These are phyloP conservation scores for Perkinsus olseni DNA, from an alignment of 169 alveolate species.

Conservation along the genomic window DNA sequence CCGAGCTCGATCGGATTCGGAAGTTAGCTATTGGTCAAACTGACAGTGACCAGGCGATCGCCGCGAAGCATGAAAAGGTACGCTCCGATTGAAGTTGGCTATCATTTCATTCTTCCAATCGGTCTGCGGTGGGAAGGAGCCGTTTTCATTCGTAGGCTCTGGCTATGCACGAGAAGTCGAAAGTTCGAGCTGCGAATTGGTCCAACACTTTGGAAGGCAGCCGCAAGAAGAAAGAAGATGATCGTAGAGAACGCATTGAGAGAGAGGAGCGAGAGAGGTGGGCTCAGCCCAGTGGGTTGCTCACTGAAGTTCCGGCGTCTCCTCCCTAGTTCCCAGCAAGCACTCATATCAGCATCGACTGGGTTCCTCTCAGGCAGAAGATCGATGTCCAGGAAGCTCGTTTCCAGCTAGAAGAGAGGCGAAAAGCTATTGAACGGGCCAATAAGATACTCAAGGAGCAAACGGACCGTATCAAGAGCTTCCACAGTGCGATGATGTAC, in stretches of 20 bases:
- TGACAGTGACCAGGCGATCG: background rate
- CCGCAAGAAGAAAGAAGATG: background rate
- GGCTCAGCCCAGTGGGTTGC: background rate
- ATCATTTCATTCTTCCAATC: too few species aligned
- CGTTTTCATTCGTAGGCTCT: background rate
- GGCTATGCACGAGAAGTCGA: background rate
- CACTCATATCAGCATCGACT: background rate
- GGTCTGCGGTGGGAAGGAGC: background rate
- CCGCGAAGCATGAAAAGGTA: background rate
- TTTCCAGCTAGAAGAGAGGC: background rate
- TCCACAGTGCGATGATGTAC: conserved; percentile 10
- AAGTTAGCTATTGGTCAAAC: background rate
- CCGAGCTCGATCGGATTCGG: background rate
- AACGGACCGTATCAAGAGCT: conserved; percentile 2
- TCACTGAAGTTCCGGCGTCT: too few species aligned
- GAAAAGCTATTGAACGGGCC: conserved; percentile 6
- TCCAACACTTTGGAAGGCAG: conserved; percentile 4
- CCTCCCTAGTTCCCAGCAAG: background rate
- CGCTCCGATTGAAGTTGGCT: background rate
- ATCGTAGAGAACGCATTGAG: background rate
- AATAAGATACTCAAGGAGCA: background rate
- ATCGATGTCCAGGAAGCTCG: conserved; percentile 5
- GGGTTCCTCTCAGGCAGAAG: background rate
- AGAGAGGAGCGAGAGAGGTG: background rate
- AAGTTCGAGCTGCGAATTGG: conserved; percentile 1